Evolutionary conservation across 2,329 filamentous ascomycete genomes (phyloP).

Genomic region (Colletotrichum echinochloae): DNA sequence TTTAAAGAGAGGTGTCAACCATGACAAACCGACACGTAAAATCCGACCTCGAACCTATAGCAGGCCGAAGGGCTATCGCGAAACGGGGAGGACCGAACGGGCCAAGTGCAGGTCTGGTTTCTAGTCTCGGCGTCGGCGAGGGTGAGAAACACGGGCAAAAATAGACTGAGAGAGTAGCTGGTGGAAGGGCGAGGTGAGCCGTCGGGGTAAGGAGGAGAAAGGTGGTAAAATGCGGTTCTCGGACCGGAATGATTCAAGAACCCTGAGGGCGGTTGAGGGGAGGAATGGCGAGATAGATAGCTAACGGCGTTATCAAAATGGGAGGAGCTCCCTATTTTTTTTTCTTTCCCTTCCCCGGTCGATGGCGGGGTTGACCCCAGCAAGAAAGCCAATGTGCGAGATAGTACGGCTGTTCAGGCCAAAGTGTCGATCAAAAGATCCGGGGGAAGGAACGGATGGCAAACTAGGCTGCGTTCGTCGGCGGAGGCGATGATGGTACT

Average conservation of each 20-base stretch:
- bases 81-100: constrained; percentile 36
- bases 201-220: constrained; percentile 14
- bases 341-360: constrained; percentile 1
- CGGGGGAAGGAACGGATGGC: constrained; percentile 33
- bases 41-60: constrained; percentile 30
- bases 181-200: constrained; percentile 20
- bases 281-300: constrained; percentile 39
- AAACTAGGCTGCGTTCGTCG: constrained; percentile 37
- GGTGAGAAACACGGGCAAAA: background rate
- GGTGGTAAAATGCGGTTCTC: constrained; percentile 25
- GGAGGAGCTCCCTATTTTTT: constrained; percentile 39
- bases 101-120: constrained; percentile 28
- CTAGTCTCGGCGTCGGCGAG: constrained; percentile 28
- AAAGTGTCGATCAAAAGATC: constrained; percentile 39
- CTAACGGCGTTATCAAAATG: constrained; percentile 34
- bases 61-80: constrained; percentile 34
- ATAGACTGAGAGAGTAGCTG: background rate
- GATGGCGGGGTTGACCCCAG: constrained; percentile 37
- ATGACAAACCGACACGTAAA: constrained; percentile 39
- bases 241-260: constrained; percentile 37
- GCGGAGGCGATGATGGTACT: constrained; percentile 33
- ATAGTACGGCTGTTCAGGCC: constrained; percentile 28
- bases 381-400: constrained; percentile 30
- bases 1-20: constrained; percentile 29
- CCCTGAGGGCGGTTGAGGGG: constrained; percentile 35